These are phyloP conservation scores for Rubus parviflorus DNA, from an alignment of 306 rosid genomes.

Conservation along the genomic window DNA sequence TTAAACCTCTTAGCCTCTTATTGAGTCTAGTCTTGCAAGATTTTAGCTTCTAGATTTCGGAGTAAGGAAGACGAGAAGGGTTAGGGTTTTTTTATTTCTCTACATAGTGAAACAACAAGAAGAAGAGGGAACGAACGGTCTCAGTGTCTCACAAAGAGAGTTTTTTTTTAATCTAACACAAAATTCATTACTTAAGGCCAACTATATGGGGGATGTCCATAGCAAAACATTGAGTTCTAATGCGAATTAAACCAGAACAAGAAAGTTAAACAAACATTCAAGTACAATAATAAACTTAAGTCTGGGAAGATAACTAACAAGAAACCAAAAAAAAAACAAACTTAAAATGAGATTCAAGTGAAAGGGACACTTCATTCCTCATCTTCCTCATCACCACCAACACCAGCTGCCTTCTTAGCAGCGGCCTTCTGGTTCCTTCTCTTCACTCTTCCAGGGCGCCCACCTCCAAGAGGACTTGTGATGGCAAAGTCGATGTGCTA, in stretches of 20 bases:
- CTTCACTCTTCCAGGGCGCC: conserved; percentile 44
- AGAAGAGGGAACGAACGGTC: conserved; percentile 43
- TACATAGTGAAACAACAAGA: neutral
- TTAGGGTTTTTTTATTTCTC: neutral
- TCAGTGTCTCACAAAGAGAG: conserved; percentile 44
- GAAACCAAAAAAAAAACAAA: neutral
- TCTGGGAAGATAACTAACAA: conserved; percentile 3
- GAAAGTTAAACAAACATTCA: conserved; percentile 4
- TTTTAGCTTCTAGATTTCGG: neutral
- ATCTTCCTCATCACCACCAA: conserved; percentile 41
- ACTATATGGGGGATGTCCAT: neutral
- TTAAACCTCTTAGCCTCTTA: neutral
- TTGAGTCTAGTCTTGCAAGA: neutral
- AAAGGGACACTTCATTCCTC: conserved; percentile 14
- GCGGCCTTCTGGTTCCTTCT: conserved; percentile 45
- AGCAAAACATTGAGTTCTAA: neutral
- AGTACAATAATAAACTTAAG: conserved; percentile 2
- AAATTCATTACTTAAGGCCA: conserved; percentile 15
- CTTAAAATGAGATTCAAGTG: neutral
- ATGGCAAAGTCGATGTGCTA: conserved; percentile 34
- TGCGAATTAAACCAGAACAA: neutral
- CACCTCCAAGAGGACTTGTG: conserved; percentile 35
- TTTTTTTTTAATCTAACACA: neutral
- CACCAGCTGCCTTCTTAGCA: conserved; percentile 45
- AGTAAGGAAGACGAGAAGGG: neutral